Evolutionary conservation across 768 basidiomycete genomes (phyloP), one percentile per base, ranked within the genome.

Genomic region (Baorangia bicolor): DNA sequence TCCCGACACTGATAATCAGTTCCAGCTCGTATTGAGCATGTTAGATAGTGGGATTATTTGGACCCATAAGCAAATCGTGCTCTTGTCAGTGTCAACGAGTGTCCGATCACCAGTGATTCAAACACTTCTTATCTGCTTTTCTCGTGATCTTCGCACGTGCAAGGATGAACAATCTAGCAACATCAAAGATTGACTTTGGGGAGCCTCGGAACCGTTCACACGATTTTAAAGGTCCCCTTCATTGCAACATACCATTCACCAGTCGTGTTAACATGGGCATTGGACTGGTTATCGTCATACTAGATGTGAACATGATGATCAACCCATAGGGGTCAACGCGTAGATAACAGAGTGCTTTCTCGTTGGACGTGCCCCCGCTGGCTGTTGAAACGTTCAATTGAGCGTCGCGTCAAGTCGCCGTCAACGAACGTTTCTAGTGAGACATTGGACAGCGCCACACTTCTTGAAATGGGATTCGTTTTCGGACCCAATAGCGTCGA

Each of bases 361-460:
- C 9, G 5, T 30, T 31, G 10, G 42, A 34, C 39, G 42, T 53
- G 34, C 14, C 18, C 23, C 27, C 23, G 34, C n/a, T 12, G 28
- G n/a, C n/a, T n/a, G n/a, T n/a, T n/a, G n/a, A n/a, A n/a, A n/a
- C n/a, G n/a, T n/a, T n/a, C n/a, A n/a, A n/a, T 10, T 11, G 42
- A 44, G 20, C 6, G 11, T 31, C 30, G 20, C 9, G 13, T 16
- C n/a, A 2, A n/a, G n/a, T n/a, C n/a, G n/a, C n/a, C n/a, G 14
- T 3, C 33, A 27, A 39, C 58, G 46, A 58, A 59, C 57, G 58
- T 59, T 59, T 31, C 41, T 25, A 25, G 33, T 57, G 28, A 37
- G 44, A 40, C 18, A n/a, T 44, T 13, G 8, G 49, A 37, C 62
- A 44, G 62, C 18, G 64, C 64, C 63, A 63, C 62, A 51, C 2